phyloP scores from a whole-genome alignment of 495 filamentous ascomycete genomes.

The Lophium mytilinum region DNA sequence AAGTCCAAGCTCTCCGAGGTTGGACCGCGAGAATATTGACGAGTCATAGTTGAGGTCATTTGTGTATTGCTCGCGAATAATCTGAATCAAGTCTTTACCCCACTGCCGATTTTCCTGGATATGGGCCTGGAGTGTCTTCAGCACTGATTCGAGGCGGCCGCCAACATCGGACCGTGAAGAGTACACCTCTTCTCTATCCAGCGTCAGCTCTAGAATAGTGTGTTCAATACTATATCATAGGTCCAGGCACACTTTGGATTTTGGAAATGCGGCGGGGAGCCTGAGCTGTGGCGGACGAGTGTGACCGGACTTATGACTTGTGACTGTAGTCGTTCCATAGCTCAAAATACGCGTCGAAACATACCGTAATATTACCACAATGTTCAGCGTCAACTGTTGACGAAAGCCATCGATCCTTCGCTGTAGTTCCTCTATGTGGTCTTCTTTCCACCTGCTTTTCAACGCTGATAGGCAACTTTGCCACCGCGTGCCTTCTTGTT shows the following conservation, averaged over 20 bases:
- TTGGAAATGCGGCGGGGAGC: too few relatives aligned
- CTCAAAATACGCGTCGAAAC: neutral
- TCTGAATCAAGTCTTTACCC: neutral
- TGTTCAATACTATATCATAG: too few relatives aligned
- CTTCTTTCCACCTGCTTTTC: neutral
- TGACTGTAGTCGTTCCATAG: neutral
- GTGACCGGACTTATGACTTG: too few relatives aligned
- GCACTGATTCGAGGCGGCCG: neutral
- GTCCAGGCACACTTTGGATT: too few relatives aligned
- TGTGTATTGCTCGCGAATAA: neutral
- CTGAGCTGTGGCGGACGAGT: neutral
- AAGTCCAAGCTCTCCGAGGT: neutral
- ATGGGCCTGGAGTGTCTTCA: neutral
- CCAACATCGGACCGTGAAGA: too few relatives aligned
- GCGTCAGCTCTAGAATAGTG: too few relatives aligned
- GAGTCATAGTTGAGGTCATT: neutral
- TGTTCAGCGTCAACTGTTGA: neutral
- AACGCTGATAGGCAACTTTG: constrained; percentile 6
- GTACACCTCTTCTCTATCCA: too few relatives aligned
- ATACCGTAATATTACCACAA: neutral
- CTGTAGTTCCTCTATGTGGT: neutral
- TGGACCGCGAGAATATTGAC: neutral
- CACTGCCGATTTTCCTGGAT: neutral
- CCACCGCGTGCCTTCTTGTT: constrained; percentile 3
- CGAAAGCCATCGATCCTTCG: neutral